Conservation (phyloP, 768 basidiomycete genomes). For the Lactarius sanguifluus region DNA sequence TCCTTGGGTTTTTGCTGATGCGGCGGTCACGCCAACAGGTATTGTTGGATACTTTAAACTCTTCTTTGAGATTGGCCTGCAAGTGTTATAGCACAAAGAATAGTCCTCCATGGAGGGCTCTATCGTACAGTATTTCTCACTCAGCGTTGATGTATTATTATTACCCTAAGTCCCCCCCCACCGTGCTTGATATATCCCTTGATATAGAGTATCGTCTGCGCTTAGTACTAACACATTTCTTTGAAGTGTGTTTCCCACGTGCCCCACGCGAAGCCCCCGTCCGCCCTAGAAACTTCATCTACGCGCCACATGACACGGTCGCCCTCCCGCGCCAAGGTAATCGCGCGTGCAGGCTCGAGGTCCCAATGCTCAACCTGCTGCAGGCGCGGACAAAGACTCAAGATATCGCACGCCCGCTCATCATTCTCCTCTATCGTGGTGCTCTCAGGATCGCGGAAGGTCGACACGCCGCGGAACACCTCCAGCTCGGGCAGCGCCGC, state of each 20-base stretch:
- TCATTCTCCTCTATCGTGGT: slow-evolving; percentile 5
- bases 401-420: slow-evolving; percentile 1
- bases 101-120: too few species aligned
- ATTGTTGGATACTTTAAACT: too few species aligned
- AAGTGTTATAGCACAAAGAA: too few species aligned
- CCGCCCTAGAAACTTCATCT: neutral
- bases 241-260: neutral
- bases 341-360: neutral
- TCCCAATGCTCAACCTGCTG: slow-evolving; percentile 11
- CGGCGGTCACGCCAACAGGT: too few species aligned
- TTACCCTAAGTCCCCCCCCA: too few species aligned
- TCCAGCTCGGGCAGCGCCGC: neutral
- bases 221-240: neutral
- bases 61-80: too few species aligned
- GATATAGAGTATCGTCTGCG: too few species aligned
- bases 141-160: too few species aligned
- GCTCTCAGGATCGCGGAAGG: slow-evolving; percentile 3
- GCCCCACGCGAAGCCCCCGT: neutral
- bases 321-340: neutral
- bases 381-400: slow-evolving; percentile 3
- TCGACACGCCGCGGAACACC: slow-evolving; percentile 7
- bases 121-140: too few species aligned
- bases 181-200: too few species aligned
- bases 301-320: neutral
- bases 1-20: too few species aligned